Conservation (phyloP, 1,284 basidiomycete species). For the Puccinia polysora region DNA sequence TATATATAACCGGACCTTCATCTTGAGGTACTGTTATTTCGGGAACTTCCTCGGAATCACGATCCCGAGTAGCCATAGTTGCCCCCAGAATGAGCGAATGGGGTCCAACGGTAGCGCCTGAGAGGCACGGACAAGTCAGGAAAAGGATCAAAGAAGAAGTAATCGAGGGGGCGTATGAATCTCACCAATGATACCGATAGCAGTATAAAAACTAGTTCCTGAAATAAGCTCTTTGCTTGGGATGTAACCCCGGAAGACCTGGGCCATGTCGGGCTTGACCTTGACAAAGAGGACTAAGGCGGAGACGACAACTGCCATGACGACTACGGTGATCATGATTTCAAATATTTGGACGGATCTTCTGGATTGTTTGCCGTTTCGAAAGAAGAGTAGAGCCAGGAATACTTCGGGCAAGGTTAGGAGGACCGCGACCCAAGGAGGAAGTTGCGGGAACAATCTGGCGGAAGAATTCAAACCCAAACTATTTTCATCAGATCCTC, state of each 20-base stretch:
- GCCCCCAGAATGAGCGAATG: constrained; percentile 33
- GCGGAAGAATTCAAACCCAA: not conserved
- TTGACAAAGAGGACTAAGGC: constrained; percentile 34
- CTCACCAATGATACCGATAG: constrained; percentile 37
- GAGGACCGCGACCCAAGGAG: constrained; percentile 15
- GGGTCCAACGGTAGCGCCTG: constrained; percentile 38
- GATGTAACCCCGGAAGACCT: constrained; percentile 18
- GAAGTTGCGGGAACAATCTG: constrained; percentile 30
- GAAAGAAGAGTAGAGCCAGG: constrained; percentile 34
- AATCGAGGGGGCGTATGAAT: not conserved
- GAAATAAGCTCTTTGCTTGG: constrained; percentile 13
- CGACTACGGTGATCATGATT: constrained; percentile 29
- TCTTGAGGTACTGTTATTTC: not conserved
- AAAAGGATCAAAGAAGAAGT: not conserved
- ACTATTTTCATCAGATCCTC: not conserved
- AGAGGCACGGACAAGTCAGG: not conserved
- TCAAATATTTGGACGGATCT: constrained; percentile 28
- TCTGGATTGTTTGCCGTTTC: constrained; percentile 21
- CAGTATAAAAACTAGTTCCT: constrained; percentile 26
- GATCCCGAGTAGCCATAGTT: constrained; percentile 34
- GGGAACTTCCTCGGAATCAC: not conserved
- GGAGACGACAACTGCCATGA: constrained; percentile 36
- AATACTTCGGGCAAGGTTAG: constrained; percentile 36
- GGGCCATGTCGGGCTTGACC: constrained; percentile 20
- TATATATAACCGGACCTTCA: not conserved